phyloP scores from a whole-genome alignment of 2,329 filamentous ascomycete genomes.

The Aureobasidium sp. region DNA sequence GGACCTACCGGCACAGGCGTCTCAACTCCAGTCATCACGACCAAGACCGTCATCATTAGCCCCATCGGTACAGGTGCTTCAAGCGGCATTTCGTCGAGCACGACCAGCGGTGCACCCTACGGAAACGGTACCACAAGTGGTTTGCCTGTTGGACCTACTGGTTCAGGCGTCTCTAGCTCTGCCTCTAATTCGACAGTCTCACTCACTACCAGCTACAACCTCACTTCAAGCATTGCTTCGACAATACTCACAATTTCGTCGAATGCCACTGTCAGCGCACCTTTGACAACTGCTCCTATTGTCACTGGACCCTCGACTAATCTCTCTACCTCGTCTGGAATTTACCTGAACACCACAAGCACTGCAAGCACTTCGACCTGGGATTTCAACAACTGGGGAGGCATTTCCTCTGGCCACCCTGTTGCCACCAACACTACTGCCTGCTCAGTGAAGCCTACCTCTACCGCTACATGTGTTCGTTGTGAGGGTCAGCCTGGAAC shows the following conservation, averaged over 20 bases:
- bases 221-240: background rate
- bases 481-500: constrained; percentile 15
- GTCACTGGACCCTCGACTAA: background rate
- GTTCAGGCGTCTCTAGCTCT: background rate
- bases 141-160: constrained; percentile 5
- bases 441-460: constrained; percentile 7
- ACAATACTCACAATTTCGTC: background rate
- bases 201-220: constrained; percentile 7
- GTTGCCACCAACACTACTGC: constrained; percentile 13
- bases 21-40: background rate
- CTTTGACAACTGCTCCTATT: constrained; percentile 10
- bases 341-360: constrained; percentile 10
- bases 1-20: background rate
- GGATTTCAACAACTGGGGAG: constrained; percentile 8
- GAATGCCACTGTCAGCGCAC: background rate
- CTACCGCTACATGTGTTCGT: constrained; percentile 9
- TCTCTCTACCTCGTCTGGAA: background rate
- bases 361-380: background rate
- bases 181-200: background rate
- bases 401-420: constrained; percentile 8
- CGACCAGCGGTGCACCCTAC: background rate
- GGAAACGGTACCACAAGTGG: constrained; percentile 4
- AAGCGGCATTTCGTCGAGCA: constrained; percentile 2
- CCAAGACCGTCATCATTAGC: background rate
- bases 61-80: background rate